phyloP scores from a whole-genome alignment of 2,329 filamentous ascomycete species.

The Sclerotinia subarctica region DNA sequence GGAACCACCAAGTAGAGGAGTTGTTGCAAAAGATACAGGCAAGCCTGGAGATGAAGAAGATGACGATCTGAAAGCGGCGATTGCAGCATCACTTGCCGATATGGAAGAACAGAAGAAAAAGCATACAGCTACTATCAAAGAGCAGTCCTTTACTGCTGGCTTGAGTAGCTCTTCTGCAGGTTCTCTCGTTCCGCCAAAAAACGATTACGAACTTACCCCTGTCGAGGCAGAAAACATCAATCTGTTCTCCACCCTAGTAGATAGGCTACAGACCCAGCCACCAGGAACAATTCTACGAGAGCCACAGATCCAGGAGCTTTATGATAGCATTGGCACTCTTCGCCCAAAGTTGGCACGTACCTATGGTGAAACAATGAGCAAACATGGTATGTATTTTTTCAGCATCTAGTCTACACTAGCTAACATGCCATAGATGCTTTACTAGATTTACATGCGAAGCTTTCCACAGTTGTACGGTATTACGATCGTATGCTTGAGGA shows the following conservation, averaged over 20 bases:
- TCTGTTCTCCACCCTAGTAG: constrained; percentile 88
- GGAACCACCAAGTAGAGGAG: constrained; percentile 33
- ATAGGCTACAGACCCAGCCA: constrained; percentile 90
- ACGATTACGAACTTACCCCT: constrained; percentile 89
- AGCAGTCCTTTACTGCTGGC: constrained; percentile 61
- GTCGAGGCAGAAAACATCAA: constrained; percentile 98
- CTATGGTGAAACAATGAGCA: constrained; percentile 99
- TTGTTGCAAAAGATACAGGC: constrained; percentile 41
- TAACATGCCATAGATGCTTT: constrained; percentile 67
- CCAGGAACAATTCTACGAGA: constrained; percentile 95
- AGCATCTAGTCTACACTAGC: neutral
- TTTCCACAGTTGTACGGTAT: constrained; percentile 93
- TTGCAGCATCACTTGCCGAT: constrained; percentile 88
- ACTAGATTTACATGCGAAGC: constrained; percentile 88
- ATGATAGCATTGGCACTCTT: constrained; percentile 92
- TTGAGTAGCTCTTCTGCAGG: constrained; percentile 46
- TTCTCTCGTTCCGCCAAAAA: constrained; percentile 68
- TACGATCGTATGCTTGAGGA: constrained; percentile 99
- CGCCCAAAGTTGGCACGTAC: constrained; percentile 91
- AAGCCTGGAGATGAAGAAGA: constrained; percentile 78
- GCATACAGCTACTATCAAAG: constrained; percentile 78
- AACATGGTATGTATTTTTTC: constrained; percentile 66
- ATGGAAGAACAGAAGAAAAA: constrained; percentile 98
- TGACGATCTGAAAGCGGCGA: constrained; percentile 87
- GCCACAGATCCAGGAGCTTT: constrained; percentile 95